Evolutionary conservation across 371 early-diverging fungal genomes (phyloP), one percentile per base, ranked within the genome.

Genomic region (Lichtheimia ramosa): DNA sequence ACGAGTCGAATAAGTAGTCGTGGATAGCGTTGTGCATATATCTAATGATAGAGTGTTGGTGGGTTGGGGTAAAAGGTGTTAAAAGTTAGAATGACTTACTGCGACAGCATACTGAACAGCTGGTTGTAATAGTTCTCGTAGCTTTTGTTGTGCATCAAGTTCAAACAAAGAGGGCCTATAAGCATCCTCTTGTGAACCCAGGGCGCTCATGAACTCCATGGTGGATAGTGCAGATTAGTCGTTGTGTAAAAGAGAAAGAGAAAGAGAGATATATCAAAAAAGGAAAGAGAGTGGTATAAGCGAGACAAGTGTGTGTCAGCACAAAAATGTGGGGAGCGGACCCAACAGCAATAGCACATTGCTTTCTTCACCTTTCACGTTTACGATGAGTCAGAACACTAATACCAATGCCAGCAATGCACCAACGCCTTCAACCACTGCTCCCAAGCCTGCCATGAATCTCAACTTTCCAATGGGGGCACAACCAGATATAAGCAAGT

Each of bases 1-100:
- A 89, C 88, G 39, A 93, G 62, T 49, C 85, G 86, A 27, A 95
- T 70, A 21, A 94, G 76, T 52, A 92, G 81, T 25, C 94, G 85
- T 23, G 96, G 96, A 64, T 94, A 91, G 56, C 96, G 73, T 73
- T 93, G 93, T 10, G 94, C 95, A 70, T 91, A 94, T n/a, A 91
- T 87, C 86, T 85, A 63, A 25, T 25, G 25, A 25, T 25, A 25
- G 25, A 25, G 25, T 25, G 25, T 25, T 2, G 25, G 25, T 2
- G 25, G 20, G 7, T 14, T 27, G 51, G 12, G 3, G 41, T 2
- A 40, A 50, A 6, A 7, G 5, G n/a, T 46, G 5, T 20, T n/a
- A n/a, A n/a, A n/a, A n/a, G n/a, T n/a, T n/a, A n/a, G n/a, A 8
- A 21, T 21, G 16, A 69, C 79, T 67, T 85, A 89, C 91, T 18